Base-by-base conservation (phyloP, 768 basidiomycete genomes). In the Tulasnella sp. region DNA sequence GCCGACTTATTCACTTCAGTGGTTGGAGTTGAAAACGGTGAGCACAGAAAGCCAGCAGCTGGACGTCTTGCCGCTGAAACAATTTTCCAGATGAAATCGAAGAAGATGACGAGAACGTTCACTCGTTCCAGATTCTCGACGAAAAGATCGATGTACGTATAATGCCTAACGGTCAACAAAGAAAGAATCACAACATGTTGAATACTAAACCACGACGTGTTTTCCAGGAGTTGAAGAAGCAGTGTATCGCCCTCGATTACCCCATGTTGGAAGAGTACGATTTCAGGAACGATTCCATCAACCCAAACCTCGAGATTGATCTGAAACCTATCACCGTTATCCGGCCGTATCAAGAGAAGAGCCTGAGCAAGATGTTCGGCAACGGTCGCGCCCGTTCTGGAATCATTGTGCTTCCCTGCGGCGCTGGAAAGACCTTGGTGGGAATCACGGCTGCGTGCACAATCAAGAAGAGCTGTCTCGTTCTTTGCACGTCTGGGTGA, bases 391-490 rank as follows among this genome's bases (percentile, higher is more conserved):
- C 96, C 48, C 82, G 96, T 58, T 96, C 92, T 45, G 96, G 96
- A 2, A 98, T 99, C 66, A 98, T 99, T 63, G 96, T 99, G 1
- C 76, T 99, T 21, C 96, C 96, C 30, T 99, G 96, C 70, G 96
- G 96, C 55, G 96, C 96, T 44, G 96, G 96, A 30, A 99, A 99
- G 76, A 99, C 96, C 11, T 79, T 99, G 3, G 96, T 99, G 9
- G 96, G 96, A n/a, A 97, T 99, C 68, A 98, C 95, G 2, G 96
- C 96, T 10, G 96, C 96, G 17, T 97, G 95, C 69, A 99, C 96
- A 26, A 94, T 99, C 75, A 97, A 97, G 76, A 99, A 99, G 74
- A 96, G 93, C 23, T 95, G 92, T 69, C 79, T 99, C 17, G 94
- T 99, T 13, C 76, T 99, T 45, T 98, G 95, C 73, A 99, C 96